Conservation (phyloP, 1,139 yeast genomes). For the Kodamaea ohmeri region DNA sequence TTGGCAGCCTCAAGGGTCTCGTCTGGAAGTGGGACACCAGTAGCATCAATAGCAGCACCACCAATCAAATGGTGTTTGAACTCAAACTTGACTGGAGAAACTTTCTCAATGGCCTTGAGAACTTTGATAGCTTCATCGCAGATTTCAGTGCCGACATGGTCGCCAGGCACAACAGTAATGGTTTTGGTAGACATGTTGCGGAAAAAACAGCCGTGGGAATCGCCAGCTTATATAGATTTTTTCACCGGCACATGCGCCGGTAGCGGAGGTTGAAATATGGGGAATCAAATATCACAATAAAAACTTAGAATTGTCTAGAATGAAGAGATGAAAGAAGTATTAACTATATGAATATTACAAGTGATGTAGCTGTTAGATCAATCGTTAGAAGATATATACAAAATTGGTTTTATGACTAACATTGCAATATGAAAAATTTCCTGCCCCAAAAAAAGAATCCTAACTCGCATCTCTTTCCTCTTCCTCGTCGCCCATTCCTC, state of each 20-base stretch:
- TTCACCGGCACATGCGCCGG: conserved; percentile 5
- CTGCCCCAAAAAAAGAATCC: no score
- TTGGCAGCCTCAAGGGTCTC: conserved; percentile 83
- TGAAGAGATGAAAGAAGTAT: not conserved
- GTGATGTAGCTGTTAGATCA: no score
- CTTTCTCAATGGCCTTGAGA: conserved; percentile 68
- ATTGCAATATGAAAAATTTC: no score
- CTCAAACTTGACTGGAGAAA: conserved; percentile 61
- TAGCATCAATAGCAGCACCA: conserved; percentile 97
- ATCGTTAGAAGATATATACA: no score
- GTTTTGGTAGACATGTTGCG: conserved; percentile 44
- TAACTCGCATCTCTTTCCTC: no score
- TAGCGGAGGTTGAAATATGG: conserved; percentile 3
- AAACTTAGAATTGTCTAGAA: not conserved
- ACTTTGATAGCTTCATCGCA: conserved; percentile 90
- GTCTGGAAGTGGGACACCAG: conserved; percentile 90
- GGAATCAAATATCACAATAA: no score
- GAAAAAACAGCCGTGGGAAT: not conserved
- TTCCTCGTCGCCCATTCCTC: no score
- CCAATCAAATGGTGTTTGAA: conserved; percentile 87
- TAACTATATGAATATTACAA: no score
- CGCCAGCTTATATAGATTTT: conserved; percentile 3
- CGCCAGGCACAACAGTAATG: conserved; percentile 90
- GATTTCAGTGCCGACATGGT: conserved; percentile 93
- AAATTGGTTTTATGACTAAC: no score